A percentile compares a stretch with the other conserved stretches of the same genome.
These are phyloP conservation scores for Didymella arachidicola DNA, from an alignment of 2,329 filamentous ascomycete genomes.

Conservation along the genomic window DNA sequence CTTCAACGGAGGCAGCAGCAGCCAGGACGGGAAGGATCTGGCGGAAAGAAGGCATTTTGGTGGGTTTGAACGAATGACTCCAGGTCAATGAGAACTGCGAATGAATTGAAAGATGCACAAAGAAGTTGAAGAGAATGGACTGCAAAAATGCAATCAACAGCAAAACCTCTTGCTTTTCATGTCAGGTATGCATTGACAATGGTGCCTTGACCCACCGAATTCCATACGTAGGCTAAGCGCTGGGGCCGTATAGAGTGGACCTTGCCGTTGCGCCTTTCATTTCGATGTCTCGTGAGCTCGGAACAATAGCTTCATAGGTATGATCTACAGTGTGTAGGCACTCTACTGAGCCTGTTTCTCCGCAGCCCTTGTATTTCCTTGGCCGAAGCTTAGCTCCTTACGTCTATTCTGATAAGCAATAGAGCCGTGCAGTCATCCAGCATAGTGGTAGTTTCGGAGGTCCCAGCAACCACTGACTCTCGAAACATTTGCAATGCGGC, in stretches of 20 bases:
- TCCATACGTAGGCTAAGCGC: neutral
- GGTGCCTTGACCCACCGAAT: neutral
- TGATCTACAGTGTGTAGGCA: neutral
- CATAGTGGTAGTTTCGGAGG: slow-evolving; percentile 2
- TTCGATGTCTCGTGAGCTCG: neutral
- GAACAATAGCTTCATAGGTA: neutral
- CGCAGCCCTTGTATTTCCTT: slow-evolving; percentile 6
- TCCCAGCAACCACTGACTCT: neutral
- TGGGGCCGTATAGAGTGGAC: slow-evolving; percentile 2
- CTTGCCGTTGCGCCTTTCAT: slow-evolving; percentile 13
- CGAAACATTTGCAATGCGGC: neutral
- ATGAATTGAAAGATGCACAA: neutral
- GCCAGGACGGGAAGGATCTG: slow-evolving; percentile 22
- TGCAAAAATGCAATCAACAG: neutral
- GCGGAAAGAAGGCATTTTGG: slow-evolving; percentile 27
- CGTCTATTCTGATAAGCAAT: neutral
- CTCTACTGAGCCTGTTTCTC: no score
- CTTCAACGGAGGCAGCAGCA: slow-evolving; percentile 23
- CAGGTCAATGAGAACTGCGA: neutral
- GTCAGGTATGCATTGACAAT: neutral
- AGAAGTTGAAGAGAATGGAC: neutral
- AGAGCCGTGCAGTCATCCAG: slow-evolving; percentile 2
- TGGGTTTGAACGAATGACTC: slow-evolving; percentile 1
- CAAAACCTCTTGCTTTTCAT: slow-evolving; percentile 3
- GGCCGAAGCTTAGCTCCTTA: slow-evolving; percentile 4